Evolutionary conservation across 345 rosid genomes (phyloP).

Genomic region (Citrus inodora): DNA sequence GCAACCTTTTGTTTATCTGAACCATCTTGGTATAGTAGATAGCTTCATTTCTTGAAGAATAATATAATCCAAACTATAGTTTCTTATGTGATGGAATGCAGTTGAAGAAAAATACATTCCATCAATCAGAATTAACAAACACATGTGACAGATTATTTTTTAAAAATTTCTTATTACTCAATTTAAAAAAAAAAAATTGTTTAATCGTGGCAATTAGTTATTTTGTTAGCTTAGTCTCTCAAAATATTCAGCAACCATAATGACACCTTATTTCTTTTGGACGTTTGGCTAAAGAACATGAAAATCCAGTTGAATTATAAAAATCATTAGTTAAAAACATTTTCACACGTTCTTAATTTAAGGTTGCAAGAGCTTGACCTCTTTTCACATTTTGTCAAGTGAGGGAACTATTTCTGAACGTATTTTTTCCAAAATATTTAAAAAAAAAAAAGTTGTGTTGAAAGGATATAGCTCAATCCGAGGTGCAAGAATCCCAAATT

Average conservation of each 20-base stretch:
- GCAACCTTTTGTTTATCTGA: background rate
- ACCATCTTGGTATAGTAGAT: too few species aligned
- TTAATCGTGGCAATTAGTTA: fast-evolving
- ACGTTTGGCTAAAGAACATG: background rate
- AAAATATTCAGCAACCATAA: background rate
- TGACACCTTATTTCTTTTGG: background rate
- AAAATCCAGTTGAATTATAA: background rate
- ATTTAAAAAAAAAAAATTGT: too few species aligned
- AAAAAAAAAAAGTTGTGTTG: too few species aligned
- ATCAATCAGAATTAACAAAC: too few species aligned
- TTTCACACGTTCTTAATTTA: background rate
- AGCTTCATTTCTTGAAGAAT: background rate
- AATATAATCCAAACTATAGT: background rate
- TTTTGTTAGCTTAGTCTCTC: background rate
- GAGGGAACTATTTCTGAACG: background rate
- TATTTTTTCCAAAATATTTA: background rate
- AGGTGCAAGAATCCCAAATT: background rate
- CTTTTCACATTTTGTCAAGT: background rate
- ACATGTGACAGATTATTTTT: too few species aligned
- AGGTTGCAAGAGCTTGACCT: background rate
- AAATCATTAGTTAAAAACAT: too few species aligned
- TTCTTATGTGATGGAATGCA: background rate
- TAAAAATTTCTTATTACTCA: too few species aligned
- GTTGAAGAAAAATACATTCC: too few species aligned
- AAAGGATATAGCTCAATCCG: too few species aligned